A percentile compares a stretch with the other conserved stretches of the same genome.
phyloP scores from a whole-genome alignment of 345 rosid genomes.

The Boechera divaricarpa region DNA sequence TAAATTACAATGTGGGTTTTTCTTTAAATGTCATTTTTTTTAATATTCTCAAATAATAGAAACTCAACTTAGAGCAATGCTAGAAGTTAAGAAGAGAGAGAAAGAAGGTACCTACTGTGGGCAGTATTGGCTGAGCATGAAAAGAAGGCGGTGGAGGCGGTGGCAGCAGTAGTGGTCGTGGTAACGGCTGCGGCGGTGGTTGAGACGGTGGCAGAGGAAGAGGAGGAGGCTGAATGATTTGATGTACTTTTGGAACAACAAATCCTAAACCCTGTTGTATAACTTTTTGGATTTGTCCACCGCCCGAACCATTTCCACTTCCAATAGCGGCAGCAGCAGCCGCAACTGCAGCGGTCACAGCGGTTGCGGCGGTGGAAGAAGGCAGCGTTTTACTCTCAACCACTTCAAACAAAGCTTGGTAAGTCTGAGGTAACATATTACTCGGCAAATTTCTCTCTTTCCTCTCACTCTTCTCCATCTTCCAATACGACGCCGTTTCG shows the following conservation, averaged over 20 bases:
- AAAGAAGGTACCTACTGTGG: slow-evolving; percentile 68
- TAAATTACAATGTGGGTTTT: slow-evolving; percentile 20
- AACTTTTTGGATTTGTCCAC: slow-evolving; percentile 36
- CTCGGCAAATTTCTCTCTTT: slow-evolving; percentile 82
- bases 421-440: slow-evolving; percentile 70
- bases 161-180: slow-evolving; percentile 37
- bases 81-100: slow-evolving; percentile 39
- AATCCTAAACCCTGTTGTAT: slow-evolving; percentile 46
- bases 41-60: not conserved
- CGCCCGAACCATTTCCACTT: slow-evolving; percentile 41
- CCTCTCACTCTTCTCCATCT: slow-evolving; percentile 78
- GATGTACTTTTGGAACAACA: slow-evolving; percentile 46
- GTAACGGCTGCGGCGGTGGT: slow-evolving; percentile 18
- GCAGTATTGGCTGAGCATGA: slow-evolving; percentile 47
- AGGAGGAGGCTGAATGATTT: slow-evolving; percentile 45
- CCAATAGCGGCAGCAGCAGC: slow-evolving; percentile 32
- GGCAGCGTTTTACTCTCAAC: slow-evolving; percentile 61
- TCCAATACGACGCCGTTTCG: slow-evolving; percentile 60
- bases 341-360: slow-evolving; percentile 22
- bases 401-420: slow-evolving; percentile 69
- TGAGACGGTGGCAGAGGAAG: slow-evolving; percentile 47
- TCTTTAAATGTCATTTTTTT: not conserved
- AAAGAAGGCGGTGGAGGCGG: slow-evolving; percentile 50
- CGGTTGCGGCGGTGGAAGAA: slow-evolving; percentile 37
- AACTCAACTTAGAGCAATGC: slow-evolving; percentile 21